Conservation (phyloP, 345 rosid species). For the Barbarea vulgaris region DNA sequence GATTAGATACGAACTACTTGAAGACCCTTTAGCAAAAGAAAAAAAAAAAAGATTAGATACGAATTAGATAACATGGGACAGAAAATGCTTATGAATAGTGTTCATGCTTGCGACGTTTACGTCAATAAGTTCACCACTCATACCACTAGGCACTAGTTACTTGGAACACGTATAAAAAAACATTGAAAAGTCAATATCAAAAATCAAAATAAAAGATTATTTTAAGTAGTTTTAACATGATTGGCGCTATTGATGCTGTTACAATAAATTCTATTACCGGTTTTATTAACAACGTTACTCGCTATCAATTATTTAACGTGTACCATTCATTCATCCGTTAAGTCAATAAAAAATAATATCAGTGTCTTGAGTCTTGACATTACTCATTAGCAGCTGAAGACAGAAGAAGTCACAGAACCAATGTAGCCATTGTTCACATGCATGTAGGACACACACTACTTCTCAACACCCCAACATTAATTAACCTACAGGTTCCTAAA, state of each 20-base stretch:
- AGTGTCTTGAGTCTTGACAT: constrained; percentile 16
- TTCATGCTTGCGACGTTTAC: background rate
- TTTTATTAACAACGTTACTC: background rate
- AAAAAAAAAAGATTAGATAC: no score
- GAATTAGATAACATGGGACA: background rate
- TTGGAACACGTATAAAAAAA: background rate
- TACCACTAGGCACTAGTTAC: background rate
- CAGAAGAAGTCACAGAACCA: no score
- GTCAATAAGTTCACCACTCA: constrained; percentile 5
- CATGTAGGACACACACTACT: constrained; percentile 32
- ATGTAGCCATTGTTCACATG: constrained; percentile 32
- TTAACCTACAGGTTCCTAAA: constrained; percentile 18
- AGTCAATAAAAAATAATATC: background rate
- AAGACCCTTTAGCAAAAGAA: no score
- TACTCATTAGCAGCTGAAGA: constrained; percentile 21
- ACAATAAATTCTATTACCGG: background rate
- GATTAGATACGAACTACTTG: no score
- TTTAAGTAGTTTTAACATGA: background rate
- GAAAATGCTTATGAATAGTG: constrained; percentile 1
- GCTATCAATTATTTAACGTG: background rate
- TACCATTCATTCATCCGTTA: background rate
- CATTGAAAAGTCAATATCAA: background rate
- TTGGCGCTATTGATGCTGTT: background rate
- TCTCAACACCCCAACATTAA: constrained; percentile 29
- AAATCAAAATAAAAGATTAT: background rate